These are phyloP conservation scores for Mortierella sp. DNA, from an alignment of 371 early-diverging fungal species.

Conservation along the genomic window DNA sequence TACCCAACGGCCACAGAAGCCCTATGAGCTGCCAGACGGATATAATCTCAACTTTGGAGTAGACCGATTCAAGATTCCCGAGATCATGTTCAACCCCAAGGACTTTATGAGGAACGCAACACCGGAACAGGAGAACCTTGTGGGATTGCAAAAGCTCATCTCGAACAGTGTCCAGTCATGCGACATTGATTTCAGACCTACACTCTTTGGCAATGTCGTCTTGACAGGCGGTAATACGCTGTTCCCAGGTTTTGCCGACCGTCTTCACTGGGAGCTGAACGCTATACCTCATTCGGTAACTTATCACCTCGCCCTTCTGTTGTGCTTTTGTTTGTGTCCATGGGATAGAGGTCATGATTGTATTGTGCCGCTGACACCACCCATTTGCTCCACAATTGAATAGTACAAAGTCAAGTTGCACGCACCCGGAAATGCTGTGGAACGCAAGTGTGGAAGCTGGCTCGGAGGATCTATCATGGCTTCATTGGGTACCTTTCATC, in stretches of 20 bases:
- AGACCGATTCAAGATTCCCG: constrained; percentile 87
- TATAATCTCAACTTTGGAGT: constrained; percentile 86
- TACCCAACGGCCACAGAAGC: constrained; percentile 72
- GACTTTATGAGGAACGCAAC: constrained; percentile 56
- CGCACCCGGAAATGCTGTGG: constrained; percentile 79
- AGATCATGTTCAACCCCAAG: constrained; percentile 89
- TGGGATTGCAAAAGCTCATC: constrained; percentile 77
- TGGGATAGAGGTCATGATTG: no score
- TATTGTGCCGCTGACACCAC: background rate
- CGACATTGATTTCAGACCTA: constrained; percentile 90
- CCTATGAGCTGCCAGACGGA: constrained; percentile 96
- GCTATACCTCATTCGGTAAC: constrained; percentile 80
- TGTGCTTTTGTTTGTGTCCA: no score
- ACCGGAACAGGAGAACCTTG: constrained; percentile 38
- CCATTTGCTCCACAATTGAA: background rate
- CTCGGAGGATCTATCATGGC: constrained; percentile 96
- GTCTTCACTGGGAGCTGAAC: constrained; percentile 80
- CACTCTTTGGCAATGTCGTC: constrained; percentile 83
- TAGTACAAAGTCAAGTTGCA: constrained; percentile 85
- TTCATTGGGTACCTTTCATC: constrained; percentile 95
- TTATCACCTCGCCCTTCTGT: no score
- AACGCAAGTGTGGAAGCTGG: constrained; percentile 94
- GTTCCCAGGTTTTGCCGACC: constrained; percentile 88
- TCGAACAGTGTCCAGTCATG: constrained; percentile 75
- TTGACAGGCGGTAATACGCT: constrained; percentile 92